Percentiles rank a stretch among this genome's conserved stretches.
Conservation (phyloP, 768 basidiomycete species). For the Lentinula raphanica region DNA sequence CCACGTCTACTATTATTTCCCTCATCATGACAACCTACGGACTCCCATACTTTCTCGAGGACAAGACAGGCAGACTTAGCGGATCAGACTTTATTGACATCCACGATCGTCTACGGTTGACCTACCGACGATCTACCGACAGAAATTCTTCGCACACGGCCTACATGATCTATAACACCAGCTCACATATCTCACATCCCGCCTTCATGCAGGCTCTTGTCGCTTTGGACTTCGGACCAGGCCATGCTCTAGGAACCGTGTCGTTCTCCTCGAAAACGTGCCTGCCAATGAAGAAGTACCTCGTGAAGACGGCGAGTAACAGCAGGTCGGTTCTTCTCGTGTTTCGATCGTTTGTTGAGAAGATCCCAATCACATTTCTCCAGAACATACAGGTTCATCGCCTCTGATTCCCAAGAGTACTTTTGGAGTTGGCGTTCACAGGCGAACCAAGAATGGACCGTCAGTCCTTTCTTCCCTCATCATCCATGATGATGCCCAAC, state of each 20-base stretch:
- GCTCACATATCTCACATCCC: slow-evolving; percentile 19
- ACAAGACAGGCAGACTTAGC: slow-evolving; percentile 47
- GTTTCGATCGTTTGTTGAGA: slow-evolving; percentile 5
- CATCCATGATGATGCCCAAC: background rate
- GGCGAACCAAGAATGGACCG: slow-evolving; percentile 60
- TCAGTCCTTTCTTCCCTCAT: slow-evolving; percentile 26
- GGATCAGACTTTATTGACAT: slow-evolving; percentile 60
- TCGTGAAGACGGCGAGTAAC: slow-evolving; percentile 34
- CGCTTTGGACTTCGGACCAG: slow-evolving; percentile 46
- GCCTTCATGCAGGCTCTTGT: slow-evolving; percentile 25
- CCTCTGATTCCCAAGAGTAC: slow-evolving; percentile 57
- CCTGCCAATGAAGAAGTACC: slow-evolving; percentile 48
- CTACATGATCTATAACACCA: slow-evolving; percentile 50
- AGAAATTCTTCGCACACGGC: slow-evolving; percentile 35
- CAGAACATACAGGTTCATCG: slow-evolving; percentile 46
- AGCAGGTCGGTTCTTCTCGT: slow-evolving; percentile 36
- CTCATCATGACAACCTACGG: slow-evolving; percentile 41
- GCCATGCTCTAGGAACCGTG: slow-evolving; percentile 48
- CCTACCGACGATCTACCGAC: slow-evolving; percentile 41
- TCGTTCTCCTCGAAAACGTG: slow-evolving; percentile 30
- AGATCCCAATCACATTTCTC: slow-evolving; percentile 12
- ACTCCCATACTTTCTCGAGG: slow-evolving; percentile 60
- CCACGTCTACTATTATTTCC: background rate
- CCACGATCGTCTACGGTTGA: slow-evolving; percentile 52
- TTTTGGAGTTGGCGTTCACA: slow-evolving; percentile 48